Percentiles rank a stretch among this genome's conserved stretches.
phyloP scores from a whole-genome alignment of 345 rosid species.

The Psidium guajava region DNA sequence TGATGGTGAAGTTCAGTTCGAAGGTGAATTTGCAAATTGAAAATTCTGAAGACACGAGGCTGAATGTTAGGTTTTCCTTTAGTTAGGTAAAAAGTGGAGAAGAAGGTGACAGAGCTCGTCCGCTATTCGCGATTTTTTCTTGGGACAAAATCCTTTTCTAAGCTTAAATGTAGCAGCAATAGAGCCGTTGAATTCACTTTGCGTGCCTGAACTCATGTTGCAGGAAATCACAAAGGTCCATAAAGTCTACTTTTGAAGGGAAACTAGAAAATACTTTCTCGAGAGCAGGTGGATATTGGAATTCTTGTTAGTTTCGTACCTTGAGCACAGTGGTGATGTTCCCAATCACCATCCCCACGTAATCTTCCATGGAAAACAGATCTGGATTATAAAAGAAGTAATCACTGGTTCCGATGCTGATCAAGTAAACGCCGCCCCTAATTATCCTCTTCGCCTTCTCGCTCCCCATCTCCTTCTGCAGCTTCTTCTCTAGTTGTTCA shows the following conservation, averaged over 20 bases:
- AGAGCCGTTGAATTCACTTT: no score
- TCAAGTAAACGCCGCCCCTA: slow-evolving; percentile 3
- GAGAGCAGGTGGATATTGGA: not conserved
- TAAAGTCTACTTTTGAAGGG: not conserved
- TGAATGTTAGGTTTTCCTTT: not conserved
- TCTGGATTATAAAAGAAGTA: not conserved
- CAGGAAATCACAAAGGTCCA: not conserved
- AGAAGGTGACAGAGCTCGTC: not conserved
- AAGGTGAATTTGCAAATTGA: not conserved
- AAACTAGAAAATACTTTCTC: not conserved
- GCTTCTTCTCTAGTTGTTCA: not conserved
- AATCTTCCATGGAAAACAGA: not conserved
- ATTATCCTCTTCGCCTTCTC: not conserved
- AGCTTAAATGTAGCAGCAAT: not conserved
- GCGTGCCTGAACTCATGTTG: no score
- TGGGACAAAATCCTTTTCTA: not conserved
- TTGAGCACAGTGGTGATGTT: slow-evolving; percentile 10
- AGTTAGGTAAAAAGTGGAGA: not conserved
- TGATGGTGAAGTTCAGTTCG: not conserved
- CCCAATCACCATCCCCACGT: slow-evolving; percentile 12
- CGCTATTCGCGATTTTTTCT: not conserved
- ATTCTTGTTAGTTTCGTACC: not conserved
- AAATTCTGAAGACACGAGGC: not conserved
- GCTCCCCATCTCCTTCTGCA: slow-evolving; percentile 1
- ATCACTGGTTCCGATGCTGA: slow-evolving; percentile 11